Conservation (phyloP, 1,139 yeast species). For the Saccharomyces hybrid region DNA sequence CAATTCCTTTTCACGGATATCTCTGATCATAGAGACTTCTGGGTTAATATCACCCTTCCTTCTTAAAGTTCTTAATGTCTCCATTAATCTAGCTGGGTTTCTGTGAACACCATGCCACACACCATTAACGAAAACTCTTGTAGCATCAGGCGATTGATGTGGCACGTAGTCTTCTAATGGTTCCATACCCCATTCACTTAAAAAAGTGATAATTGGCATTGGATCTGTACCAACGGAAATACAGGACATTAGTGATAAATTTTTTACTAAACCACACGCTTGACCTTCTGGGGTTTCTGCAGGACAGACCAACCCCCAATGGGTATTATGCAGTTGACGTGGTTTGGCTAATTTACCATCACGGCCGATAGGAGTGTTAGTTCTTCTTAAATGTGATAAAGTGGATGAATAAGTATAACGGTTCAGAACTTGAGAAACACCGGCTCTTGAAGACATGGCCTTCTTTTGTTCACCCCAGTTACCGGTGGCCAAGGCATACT, state of each 20-base stretch:
- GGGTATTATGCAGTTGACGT: conserved; percentile 96
- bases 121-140: conserved; percentile 94
- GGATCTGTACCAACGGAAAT: conserved; percentile 97
- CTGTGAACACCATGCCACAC: conserved; percentile 99
- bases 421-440: conserved; percentile 97
- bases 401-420: conserved; percentile 97
- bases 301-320: conserved; percentile 99
- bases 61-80: conserved; percentile 83
- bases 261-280: conserved; percentile 98
- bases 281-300: conserved; percentile 99
- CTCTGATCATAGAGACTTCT: conserved; percentile 93
- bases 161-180: conserved; percentile 95
- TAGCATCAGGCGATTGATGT: conserved; percentile 81
- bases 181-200: conserved; percentile 99
- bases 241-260: conserved; percentile 91
- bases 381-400: conserved; percentile 93
- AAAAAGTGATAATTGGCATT: conserved; percentile 83
- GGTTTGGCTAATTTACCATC: conserved; percentile 98
- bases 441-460: conserved; percentile 98
- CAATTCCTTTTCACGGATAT: conserved; percentile 92
- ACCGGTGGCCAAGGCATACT: conserved; percentile 97
- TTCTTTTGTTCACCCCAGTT: conserved; percentile 99
- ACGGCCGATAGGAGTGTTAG: conserved; percentile 97
- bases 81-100: conserved; percentile 85
- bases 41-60: conserved; percentile 94